These are phyloP conservation scores for Malassezia globosa DNA, from an alignment of 1,284 basidiomycete genomes.

Conservation along the genomic window DNA sequence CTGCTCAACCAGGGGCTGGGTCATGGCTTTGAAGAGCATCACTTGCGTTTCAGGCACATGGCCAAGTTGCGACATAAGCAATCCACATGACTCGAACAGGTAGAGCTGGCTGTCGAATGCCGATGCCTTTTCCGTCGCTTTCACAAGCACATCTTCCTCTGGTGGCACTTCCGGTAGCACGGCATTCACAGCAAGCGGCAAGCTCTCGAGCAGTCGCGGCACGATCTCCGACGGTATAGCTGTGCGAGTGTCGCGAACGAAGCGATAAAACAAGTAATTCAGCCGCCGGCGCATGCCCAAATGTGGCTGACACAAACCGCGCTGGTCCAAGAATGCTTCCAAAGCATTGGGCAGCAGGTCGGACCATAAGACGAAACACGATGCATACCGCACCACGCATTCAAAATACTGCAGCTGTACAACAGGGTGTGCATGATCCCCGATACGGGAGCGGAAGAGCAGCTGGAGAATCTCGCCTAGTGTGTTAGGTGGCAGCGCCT, in stretches of 20 bases:
- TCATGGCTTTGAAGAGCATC: conserved; percentile 57
- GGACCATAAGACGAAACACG: conserved; percentile 81
- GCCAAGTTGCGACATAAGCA: conserved; percentile 65
- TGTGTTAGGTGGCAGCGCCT: conserved; percentile 61
- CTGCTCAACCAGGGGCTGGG: conserved; percentile 68
- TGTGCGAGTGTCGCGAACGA: conserved; percentile 64
- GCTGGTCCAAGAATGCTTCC: conserved; percentile 76
- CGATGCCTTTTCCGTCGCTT: conserved; percentile 64
- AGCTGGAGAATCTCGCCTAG: conserved; percentile 81
- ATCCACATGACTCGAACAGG: conserved; percentile 83
- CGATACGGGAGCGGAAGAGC: conserved; percentile 71
- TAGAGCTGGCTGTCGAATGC: conserved; percentile 85
- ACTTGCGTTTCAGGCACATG: conserved; percentile 61
- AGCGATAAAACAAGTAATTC: conserved; percentile 86
- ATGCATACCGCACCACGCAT: conserved; percentile 76
- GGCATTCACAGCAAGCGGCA: conserved; percentile 50
- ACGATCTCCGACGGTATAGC: conserved; percentile 68
- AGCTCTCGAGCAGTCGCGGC: conserved; percentile 45
- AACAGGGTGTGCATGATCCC: conserved; percentile 69
- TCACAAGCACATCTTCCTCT: conserved; percentile 57
- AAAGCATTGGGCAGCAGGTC: conserved; percentile 61
- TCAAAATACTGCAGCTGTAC: conserved; percentile 93
- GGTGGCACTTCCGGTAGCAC: conserved; percentile 53
- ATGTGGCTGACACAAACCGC: conserved; percentile 75
- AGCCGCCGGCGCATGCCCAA: conserved; percentile 64